These are phyloP conservation scores for Pluteus cervinus DNA, from an alignment of 768 basidiomycete genomes.

Conservation along the genomic window DNA sequence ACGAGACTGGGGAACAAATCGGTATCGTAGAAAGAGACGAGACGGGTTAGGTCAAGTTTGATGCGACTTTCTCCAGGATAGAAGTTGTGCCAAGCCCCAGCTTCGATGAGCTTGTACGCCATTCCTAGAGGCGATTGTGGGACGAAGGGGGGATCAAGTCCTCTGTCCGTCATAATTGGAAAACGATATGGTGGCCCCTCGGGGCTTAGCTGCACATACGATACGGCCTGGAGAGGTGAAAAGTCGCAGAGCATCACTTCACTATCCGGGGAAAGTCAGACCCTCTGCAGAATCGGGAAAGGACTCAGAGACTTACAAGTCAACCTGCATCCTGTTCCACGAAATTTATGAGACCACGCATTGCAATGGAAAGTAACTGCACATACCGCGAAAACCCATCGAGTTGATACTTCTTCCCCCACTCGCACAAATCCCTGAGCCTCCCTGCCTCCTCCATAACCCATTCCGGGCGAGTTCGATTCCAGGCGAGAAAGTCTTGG, in stretches of 20 bases:
- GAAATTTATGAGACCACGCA: too few relatives aligned
- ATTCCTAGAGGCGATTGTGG: slow-evolving; percentile 6
- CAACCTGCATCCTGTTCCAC: slow-evolving; percentile 13
- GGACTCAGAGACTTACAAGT: too few relatives aligned
- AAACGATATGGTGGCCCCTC: too few relatives aligned
- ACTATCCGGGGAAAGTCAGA: slow-evolving; percentile 13
- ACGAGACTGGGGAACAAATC: slow-evolving; percentile 23
- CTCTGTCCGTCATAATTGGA: too few relatives aligned
- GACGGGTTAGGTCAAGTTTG: slow-evolving; percentile 22
- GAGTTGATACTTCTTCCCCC: slow-evolving; percentile 32
- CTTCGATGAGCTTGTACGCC: slow-evolving; percentile 5
- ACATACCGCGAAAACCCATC: slow-evolving; percentile 43
- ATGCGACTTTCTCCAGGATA: slow-evolving; percentile 30
- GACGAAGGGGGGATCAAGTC: too few relatives aligned
- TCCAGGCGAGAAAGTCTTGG: slow-evolving; percentile 44
- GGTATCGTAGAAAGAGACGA: slow-evolving; percentile 32
- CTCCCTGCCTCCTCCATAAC: slow-evolving; percentile 25
- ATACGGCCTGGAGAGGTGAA: too few relatives aligned
- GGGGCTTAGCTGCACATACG: too few relatives aligned
- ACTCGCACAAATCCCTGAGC: slow-evolving; percentile 33
- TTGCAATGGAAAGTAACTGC: too few relatives aligned
- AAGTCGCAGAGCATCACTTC: slow-evolving; percentile 32
- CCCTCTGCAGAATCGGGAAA: too few relatives aligned
- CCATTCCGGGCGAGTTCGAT: slow-evolving; percentile 18
- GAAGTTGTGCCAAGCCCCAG: slow-evolving; percentile 25